Evolutionary conservation across 106 monocot genomes (phyloP).

Genomic region (Dioscorea zingiberensis): DNA sequence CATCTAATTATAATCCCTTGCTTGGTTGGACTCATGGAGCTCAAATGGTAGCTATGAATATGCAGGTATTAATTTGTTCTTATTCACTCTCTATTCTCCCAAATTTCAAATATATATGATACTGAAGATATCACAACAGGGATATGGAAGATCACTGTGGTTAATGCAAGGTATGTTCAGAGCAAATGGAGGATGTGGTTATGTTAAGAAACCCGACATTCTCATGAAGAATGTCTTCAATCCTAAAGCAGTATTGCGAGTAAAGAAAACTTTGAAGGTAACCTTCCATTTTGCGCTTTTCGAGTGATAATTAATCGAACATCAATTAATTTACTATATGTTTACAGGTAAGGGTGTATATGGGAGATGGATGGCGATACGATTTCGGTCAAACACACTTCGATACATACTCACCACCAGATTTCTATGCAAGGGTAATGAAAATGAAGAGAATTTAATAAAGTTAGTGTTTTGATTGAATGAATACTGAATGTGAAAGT

Average conservation of each 20-base stretch:
- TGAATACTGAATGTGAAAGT: too few species aligned
- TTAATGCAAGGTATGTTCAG: slow-evolving; percentile 62
- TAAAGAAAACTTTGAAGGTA: slow-evolving; percentile 48
- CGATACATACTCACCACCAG: slow-evolving; percentile 55
- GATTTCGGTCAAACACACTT: slow-evolving; percentile 45
- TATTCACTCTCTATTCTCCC: too few species aligned
- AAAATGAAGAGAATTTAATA: not conserved
- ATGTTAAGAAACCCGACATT: slow-evolving; percentile 58
- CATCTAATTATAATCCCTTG: slow-evolving; percentile 81
- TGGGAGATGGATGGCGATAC: slow-evolving; percentile 75
- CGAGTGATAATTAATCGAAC: too few species aligned
- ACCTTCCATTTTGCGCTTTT: too few species aligned
- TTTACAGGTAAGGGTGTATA: slow-evolving; percentile 72
- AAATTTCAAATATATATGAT: too few species aligned
- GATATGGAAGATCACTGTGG: slow-evolving; percentile 62
- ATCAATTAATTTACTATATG: too few species aligned
- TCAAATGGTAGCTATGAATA: slow-evolving; percentile 91
- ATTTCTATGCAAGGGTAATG: slow-evolving; percentile 59
- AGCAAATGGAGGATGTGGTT: slow-evolving; percentile 72
- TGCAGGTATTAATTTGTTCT: slow-evolving; percentile 49
- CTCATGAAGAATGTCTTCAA: slow-evolving; percentile 40
- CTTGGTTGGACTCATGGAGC: slow-evolving; percentile 92
- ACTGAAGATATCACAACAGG: slow-evolving; percentile 19
- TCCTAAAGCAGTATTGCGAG: slow-evolving; percentile 28
- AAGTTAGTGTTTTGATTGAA: too few species aligned